These are phyloP conservation scores for Russula olivacea DNA, from an alignment of 768 basidiomycete genomes.

Conservation along the genomic window DNA sequence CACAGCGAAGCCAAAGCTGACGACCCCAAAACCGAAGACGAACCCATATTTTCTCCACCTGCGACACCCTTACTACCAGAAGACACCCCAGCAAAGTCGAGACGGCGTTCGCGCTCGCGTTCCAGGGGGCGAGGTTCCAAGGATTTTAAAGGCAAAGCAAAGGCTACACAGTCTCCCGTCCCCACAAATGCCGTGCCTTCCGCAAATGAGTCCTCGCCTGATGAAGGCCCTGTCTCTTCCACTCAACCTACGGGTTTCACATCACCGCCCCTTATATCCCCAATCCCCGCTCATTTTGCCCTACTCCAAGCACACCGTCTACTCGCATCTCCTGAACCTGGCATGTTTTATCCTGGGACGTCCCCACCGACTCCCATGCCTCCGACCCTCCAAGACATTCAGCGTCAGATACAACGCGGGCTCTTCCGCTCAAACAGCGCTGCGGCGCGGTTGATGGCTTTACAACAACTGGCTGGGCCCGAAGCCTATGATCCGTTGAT, in stretches of 20 bases:
- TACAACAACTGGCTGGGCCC: slow-evolving; percentile 77
- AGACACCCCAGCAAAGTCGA: slow-evolving; percentile 36
- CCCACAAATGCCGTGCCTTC: slow-evolving; percentile 39
- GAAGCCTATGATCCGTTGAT: slow-evolving; percentile 54
- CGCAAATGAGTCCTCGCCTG: slow-evolving; percentile 64
- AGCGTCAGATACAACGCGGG: slow-evolving; percentile 39
- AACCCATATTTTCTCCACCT: slow-evolving; percentile 21
- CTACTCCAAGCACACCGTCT: slow-evolving; percentile 22
- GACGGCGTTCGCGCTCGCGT: slow-evolving; percentile 69
- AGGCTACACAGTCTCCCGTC: slow-evolving; percentile 38
- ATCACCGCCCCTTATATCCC: slow-evolving; percentile 42
- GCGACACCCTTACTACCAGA: slow-evolving; percentile 25
- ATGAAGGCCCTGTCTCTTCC: slow-evolving; percentile 36
- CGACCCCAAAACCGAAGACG: slow-evolving; percentile 28
- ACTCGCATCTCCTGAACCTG: slow-evolving; percentile 42
- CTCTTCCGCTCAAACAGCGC: slow-evolving; percentile 89
- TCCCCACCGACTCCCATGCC: slow-evolving; percentile 61
- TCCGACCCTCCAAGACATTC: slow-evolving; percentile 50
- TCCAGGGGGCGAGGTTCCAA: slow-evolving; percentile 55
- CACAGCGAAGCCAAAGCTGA: slow-evolving; percentile 20
- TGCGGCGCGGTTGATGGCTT: slow-evolving; percentile 69
- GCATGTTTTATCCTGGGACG: slow-evolving; percentile 57
- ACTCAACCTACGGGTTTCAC: slow-evolving; percentile 13
- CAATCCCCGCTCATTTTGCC: slow-evolving; percentile 51
- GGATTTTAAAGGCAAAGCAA: slow-evolving; percentile 52